phyloP scores from a whole-genome alignment of 75 land plant species.

The Adiantum capillusveneris region DNA sequence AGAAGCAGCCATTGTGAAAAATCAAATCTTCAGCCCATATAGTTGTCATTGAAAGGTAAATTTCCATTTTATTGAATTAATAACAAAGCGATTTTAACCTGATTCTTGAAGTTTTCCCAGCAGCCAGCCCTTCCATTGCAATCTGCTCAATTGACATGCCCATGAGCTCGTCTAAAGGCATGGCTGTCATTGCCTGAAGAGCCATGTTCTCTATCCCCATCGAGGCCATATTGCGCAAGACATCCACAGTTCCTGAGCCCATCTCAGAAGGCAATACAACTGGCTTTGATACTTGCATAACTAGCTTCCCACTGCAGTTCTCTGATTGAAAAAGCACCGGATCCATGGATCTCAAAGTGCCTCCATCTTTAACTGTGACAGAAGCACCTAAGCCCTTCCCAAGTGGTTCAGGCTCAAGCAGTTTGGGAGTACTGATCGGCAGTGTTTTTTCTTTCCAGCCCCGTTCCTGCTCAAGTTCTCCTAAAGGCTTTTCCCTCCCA shows the following conservation, averaged over 20 bases:
- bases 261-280: conserved; percentile 22
- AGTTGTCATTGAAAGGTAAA: too few species aligned
- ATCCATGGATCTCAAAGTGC: conserved; percentile 20
- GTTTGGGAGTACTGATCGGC: not conserved
- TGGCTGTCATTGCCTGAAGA: conserved; percentile 22
- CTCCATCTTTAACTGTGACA: conserved; percentile 20
- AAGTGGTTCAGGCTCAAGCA: conserved; percentile 10
- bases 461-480: conserved; percentile 12
- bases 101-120: not conserved
- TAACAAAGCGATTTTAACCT: too few species aligned
- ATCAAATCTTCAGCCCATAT: too few species aligned
- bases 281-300: conserved; percentile 30
- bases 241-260: conserved; percentile 24
- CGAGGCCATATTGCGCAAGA: conserved; percentile 23
- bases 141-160: conserved; percentile 18
- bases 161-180: conserved; percentile 24
- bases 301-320: conserved; percentile 16
- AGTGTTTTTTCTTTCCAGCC: conserved; percentile 6
- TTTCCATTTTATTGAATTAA: too few species aligned
- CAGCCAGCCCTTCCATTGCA: conserved; percentile 13
- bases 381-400: conserved; percentile 12
- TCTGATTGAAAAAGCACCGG: conserved; percentile 15
- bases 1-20: too few species aligned
- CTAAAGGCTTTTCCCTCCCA: conserved; percentile 1
- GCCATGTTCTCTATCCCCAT: conserved; percentile 18